These are phyloP conservation scores for Globisporangium paroecandrum DNA, from an alignment of 352 stramenopile genomes.

Conservation along the genomic window DNA sequence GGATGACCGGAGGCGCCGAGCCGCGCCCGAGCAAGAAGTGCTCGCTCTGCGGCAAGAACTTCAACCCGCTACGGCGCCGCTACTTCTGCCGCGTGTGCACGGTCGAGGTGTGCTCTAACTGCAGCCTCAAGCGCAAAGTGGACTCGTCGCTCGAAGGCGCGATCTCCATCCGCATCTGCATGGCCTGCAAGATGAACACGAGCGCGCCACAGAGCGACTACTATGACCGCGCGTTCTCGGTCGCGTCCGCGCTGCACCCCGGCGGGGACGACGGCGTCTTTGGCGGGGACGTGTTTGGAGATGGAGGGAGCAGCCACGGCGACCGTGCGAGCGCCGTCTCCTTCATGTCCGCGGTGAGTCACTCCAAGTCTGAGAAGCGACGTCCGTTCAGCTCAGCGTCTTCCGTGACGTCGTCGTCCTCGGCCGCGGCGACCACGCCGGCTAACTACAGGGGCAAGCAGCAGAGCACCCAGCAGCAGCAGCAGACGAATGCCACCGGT, in stretches of 20 bases:
- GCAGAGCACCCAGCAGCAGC: neutral
- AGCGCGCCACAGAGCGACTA: slow-evolving; percentile 44
- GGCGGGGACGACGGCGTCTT: slow-evolving; percentile 22
- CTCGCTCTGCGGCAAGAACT: slow-evolving; percentile 74
- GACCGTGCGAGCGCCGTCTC: slow-evolving; percentile 20
- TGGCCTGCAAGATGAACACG: slow-evolving; percentile 74
- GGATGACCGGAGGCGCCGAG: slow-evolving; percentile 6
- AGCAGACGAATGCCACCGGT: slow-evolving; percentile 5
- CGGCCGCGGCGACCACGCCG: slow-evolving; percentile 14
- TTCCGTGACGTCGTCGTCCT: slow-evolving; percentile 1
- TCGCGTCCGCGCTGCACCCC: slow-evolving; percentile 21
- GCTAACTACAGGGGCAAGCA: slow-evolving; percentile 12
- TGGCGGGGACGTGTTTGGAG: slow-evolving; percentile 6
- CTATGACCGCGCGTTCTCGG: slow-evolving; percentile 53
- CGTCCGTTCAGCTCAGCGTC: slow-evolving; percentile 9
- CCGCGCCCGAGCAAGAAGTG: slow-evolving; percentile 47
- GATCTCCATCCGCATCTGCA: slow-evolving; percentile 56
- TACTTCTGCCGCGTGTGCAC: slow-evolving; percentile 71
- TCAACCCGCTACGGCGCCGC: slow-evolving; percentile 72
- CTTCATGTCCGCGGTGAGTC: slow-evolving; percentile 13
- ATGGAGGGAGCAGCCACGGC: slow-evolving; percentile 15
- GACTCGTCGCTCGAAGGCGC: slow-evolving; percentile 30
- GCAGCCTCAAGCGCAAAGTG: slow-evolving; percentile 53
- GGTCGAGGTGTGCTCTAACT: slow-evolving; percentile 64
- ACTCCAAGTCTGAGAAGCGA: neutral